A percentile compares a stretch with the other conserved stretches of the same genome.
Conservation (phyloP, 495 filamentous ascomycete species). For the Aspergillus bridgeri region DNA sequence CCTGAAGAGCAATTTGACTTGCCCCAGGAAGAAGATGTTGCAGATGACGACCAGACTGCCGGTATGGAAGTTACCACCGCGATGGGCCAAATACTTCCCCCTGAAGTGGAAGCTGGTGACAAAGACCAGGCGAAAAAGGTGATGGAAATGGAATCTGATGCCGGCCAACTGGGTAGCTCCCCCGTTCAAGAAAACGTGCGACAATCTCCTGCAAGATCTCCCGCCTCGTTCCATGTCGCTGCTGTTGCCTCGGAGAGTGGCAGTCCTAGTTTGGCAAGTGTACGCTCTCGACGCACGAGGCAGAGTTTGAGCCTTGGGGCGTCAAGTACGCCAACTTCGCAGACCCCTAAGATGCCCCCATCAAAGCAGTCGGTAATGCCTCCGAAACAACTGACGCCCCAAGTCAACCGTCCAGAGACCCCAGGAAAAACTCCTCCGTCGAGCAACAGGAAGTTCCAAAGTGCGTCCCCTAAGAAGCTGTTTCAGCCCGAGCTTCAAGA, state of each 20-base stretch:
- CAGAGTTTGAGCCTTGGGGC: conserved; percentile 41
- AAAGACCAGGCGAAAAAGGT: conserved; percentile 52
- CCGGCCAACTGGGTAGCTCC: conserved; percentile 51
- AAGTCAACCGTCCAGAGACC: conserved; percentile 44
- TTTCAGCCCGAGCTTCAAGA: conserved; percentile 47
- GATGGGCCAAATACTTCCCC: conserved; percentile 53
- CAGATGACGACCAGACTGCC: conserved; percentile 46
- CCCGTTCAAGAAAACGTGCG: conserved; percentile 46
- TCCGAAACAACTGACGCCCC: conserved; percentile 51
- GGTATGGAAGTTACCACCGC: conserved; percentile 60
- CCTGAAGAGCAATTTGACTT: conserved; percentile 33
- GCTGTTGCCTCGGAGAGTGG: conserved; percentile 55
- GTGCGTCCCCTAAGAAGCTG: conserved; percentile 53
- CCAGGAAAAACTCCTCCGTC: conserved; percentile 52
- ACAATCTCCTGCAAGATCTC: conserved; percentile 30
- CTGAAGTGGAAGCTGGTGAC: conserved; percentile 32
- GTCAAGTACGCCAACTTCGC: conserved; percentile 45
- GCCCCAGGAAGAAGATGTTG: background rate
- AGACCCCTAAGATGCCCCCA: conserved; percentile 31
- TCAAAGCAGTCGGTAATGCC: conserved; percentile 48
- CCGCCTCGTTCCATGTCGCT: conserved; percentile 30
- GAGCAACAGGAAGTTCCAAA: conserved; percentile 41
- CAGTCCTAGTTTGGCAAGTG: conserved; percentile 55
- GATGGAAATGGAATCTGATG: conserved; percentile 58
- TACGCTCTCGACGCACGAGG: conserved; percentile 52